Evolutionary conservation across 257 asterid species (phyloP).

Genomic region (Echites panduratus): DNA sequence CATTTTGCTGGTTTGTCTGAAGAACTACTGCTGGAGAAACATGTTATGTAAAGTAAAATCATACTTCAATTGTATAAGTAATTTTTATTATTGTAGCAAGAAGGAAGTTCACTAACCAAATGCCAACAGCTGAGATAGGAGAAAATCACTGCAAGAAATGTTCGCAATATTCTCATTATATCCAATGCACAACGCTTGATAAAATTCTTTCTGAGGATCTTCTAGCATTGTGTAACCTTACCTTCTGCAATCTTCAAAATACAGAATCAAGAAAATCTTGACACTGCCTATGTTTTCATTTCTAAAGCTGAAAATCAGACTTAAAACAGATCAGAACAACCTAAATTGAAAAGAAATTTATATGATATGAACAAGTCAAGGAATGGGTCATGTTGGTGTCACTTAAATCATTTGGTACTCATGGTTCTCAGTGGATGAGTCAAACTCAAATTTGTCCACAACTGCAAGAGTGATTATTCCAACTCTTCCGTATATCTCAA

Average conservation of each 20-base stretch:
- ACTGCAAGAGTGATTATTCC: conserved; percentile 55
- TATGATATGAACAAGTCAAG: no score
- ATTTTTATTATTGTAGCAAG: no score
- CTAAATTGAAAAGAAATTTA: neutral
- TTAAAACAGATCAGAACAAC: neutral
- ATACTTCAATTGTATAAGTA: neutral
- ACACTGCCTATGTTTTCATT: conserved; percentile 40
- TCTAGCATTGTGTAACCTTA: conserved; percentile 48
- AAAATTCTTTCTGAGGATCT: conserved; percentile 52
- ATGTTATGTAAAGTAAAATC: neutral
- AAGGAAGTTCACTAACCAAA: conserved; percentile 24
- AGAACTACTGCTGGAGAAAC: conserved; percentile 15
- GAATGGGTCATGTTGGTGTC: no score
- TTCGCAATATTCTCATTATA: conserved; percentile 13
- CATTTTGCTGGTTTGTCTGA: neutral
- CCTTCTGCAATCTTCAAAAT: conserved; percentile 42
- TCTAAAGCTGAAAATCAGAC: conserved; percentile 35
- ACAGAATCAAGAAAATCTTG: conserved; percentile 48
- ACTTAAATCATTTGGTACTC: conserved; percentile 44
- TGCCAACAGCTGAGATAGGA: conserved; percentile 23
- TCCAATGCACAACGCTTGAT: conserved; percentile 49
- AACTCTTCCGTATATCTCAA: conserved; percentile 62
- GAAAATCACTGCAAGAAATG: conserved; percentile 7
- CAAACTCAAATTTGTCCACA: conserved; percentile 32
- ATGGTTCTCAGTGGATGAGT: conserved; percentile 27